Percentiles rank a stretch among this genome's conserved stretches.
These are phyloP conservation scores for Clitoria ternatea DNA, from an alignment of 306 rosid genomes.

Conservation along the genomic window DNA sequence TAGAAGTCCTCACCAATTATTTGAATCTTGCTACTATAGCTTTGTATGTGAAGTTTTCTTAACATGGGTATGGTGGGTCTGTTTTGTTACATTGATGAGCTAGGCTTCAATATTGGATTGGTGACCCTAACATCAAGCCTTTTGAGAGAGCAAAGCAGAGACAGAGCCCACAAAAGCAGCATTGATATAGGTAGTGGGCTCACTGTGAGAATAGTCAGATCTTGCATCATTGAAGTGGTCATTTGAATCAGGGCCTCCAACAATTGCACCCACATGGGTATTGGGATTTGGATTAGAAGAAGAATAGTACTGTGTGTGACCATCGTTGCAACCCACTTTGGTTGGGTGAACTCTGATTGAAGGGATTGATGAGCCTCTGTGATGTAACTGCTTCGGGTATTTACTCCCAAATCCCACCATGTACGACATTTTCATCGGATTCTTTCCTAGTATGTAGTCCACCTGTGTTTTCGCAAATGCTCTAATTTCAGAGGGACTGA, in stretches of 20 bases:
- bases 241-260: conserved; percentile 72
- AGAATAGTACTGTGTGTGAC: conserved; percentile 40
- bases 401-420: conserved; percentile 79
- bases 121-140: not conserved
- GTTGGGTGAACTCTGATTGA: conserved; percentile 40
- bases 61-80: not conserved
- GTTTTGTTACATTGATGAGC: not conserved
- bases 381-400: conserved; percentile 68
- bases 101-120: too few relatives aligned
- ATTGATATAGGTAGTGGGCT: conserved; percentile 74
- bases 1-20: not conserved
- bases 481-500: conserved; percentile 52
- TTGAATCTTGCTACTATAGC: not conserved
- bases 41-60: not conserved
- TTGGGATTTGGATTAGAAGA: conserved; percentile 66
- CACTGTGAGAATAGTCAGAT: conserved; percentile 69
- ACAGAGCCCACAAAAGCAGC: conserved; percentile 80
- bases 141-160: conserved; percentile 47
- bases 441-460: conserved; percentile 78
- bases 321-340: conserved; percentile 66
- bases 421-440: conserved; percentile 69
- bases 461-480: conserved; percentile 77
- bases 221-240: conserved; percentile 62
- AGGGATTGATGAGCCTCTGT: conserved; percentile 85
- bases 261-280: conserved; percentile 67